Evolutionary conservation across 2,329 filamentous ascomycete species (phyloP).

Genomic region (Ophiocordyceps camponoti-floridani): DNA sequence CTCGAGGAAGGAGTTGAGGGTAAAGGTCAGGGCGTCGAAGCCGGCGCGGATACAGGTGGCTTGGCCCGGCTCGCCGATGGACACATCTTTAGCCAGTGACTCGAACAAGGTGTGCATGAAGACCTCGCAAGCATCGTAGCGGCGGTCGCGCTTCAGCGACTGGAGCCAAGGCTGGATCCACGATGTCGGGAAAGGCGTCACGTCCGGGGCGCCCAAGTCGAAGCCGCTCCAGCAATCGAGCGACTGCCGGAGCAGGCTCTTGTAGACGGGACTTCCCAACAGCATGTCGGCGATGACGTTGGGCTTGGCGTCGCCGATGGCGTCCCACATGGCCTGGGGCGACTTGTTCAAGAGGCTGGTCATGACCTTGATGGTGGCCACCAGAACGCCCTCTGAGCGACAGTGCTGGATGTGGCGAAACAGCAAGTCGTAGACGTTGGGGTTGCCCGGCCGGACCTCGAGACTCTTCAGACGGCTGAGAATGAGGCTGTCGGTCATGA

Average conservation of each 20-base stretch:
- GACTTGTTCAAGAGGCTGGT: conserved; percentile 56
- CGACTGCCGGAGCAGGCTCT: conserved; percentile 41
- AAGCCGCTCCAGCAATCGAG: conserved; percentile 21
- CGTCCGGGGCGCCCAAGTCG: conserved; percentile 24
- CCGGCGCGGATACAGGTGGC: conserved; percentile 47
- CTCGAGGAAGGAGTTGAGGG: conserved; percentile 36
- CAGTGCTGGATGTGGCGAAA: conserved; percentile 34
- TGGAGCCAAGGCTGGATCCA: conserved; percentile 67
- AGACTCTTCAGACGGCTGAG: conserved; percentile 62
- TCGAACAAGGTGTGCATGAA: conserved; percentile 59
- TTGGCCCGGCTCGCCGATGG: conserved; percentile 37
- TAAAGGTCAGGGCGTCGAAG: conserved; percentile 38
- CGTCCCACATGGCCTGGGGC: conserved; percentile 71
- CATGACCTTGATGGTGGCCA: conserved; percentile 53
- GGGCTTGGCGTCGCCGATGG: conserved; percentile 65
- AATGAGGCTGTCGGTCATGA: conserved; percentile 56
- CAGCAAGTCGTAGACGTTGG: conserved; percentile 46
- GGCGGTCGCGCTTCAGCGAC: conserved; percentile 58
- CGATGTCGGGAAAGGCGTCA: conserved; percentile 46
- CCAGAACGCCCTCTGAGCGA: conserved; percentile 38
- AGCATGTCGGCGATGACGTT: conserved; percentile 71
- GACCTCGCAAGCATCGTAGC: conserved; percentile 65
- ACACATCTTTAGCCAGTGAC: conserved; percentile 35
- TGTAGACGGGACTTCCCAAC: conserved; percentile 52
- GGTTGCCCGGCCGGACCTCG: conserved; percentile 43